phyloP scores from a whole-genome alignment of 2,329 filamentous ascomycete species.

The Fusarium agapanthi region DNA sequence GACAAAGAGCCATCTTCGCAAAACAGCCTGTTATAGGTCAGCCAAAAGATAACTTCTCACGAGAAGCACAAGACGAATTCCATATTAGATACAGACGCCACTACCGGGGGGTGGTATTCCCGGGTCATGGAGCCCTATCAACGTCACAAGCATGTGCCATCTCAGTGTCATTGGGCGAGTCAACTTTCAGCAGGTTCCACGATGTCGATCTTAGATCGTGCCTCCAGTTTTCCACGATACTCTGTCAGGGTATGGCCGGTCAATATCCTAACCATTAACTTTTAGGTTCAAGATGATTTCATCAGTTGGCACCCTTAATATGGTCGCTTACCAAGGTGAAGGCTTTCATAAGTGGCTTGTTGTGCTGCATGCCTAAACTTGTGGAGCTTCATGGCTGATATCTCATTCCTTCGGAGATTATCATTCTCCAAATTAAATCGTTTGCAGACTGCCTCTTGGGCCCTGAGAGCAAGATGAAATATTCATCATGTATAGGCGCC shows the following conservation, averaged over 20 bases:
- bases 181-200: not conserved
- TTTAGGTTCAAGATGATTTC: slow-evolving; percentile 26
- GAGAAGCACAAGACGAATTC: not conserved
- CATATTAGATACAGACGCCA: not conserved
- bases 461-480: not conserved
- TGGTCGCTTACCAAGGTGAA: not conserved
- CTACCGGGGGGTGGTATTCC: not conserved
- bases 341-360: not conserved
- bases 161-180: not conserved
- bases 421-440: not conserved
- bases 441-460: not conserved
- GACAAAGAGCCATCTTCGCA: not conserved
- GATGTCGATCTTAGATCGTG: not conserved
- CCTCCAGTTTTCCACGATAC: not conserved
- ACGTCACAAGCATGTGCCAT: slow-evolving; percentile 17
- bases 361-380: not conserved
- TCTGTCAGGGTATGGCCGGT: slow-evolving; percentile 5
- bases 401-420: slow-evolving; percentile 4
- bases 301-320: slow-evolving; percentile 2
- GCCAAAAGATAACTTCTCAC: not conserved
- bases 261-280: not conserved
- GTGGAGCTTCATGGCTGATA: not conserved
- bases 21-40: slow-evolving; percentile 7
- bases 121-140: slow-evolving; percentile 1
- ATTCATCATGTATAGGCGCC: not conserved